Conservation (phyloP, 805 yeast species). For the Sporopachydermia lactativora region DNA sequence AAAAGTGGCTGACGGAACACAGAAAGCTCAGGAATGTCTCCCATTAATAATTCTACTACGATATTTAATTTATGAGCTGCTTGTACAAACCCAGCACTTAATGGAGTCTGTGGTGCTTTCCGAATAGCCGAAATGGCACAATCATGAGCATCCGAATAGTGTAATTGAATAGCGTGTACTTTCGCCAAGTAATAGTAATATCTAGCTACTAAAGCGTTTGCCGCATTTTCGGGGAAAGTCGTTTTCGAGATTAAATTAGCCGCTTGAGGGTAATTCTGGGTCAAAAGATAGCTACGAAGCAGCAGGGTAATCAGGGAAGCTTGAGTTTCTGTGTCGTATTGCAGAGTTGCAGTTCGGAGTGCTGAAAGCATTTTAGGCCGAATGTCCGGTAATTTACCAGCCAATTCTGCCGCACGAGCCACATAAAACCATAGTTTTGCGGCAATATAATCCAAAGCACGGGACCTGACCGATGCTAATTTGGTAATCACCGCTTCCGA, state of each 20-base stretch:
- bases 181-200: constrained; percentile 85
- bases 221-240: constrained; percentile 74
- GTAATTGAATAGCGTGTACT: constrained; percentile 81
- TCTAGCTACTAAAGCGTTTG: constrained; percentile 82
- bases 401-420: constrained; percentile 60
- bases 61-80: constrained; percentile 80
- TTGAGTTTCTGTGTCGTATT: constrained; percentile 86
- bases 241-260: constrained; percentile 80
- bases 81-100: constrained; percentile 79
- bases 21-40: constrained; percentile 88
- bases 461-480: constrained; percentile 52
- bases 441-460: constrained; percentile 72
- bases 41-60: constrained; percentile 83
- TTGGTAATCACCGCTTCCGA: constrained; percentile 17
- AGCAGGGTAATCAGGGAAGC: constrained; percentile 79
- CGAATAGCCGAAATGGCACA: constrained; percentile 89
- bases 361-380: constrained; percentile 60
- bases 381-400: constrained; percentile 33
- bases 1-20: constrained; percentile 54
- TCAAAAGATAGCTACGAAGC: constrained; percentile 61
- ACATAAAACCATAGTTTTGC: constrained; percentile 93
- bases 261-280: constrained; percentile 79
- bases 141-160: constrained; percentile 83
- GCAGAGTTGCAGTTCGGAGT: constrained; percentile 75
- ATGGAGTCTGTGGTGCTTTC: constrained; percentile 84